These are phyloP conservation scores for Aureoboletus auriporus DNA, from an alignment of 768 basidiomycete species.

Conservation along the genomic window DNA sequence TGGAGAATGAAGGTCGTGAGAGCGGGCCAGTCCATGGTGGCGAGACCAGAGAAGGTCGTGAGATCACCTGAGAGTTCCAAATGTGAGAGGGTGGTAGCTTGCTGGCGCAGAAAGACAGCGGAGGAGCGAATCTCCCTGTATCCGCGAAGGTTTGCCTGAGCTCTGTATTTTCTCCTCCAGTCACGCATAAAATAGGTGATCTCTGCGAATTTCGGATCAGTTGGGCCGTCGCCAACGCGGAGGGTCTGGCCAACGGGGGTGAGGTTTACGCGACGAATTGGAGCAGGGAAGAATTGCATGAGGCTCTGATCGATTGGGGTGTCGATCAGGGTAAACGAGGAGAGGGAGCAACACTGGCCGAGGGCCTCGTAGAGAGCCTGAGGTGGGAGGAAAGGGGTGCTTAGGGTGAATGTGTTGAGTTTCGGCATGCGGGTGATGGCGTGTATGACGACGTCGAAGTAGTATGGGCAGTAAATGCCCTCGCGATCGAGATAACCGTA, in stretches of 20 bases:
- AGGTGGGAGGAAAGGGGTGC: conserved; percentile 31
- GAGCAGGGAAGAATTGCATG: conserved; percentile 25
- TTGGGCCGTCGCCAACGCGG: conserved; percentile 32
- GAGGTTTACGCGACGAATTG: conserved; percentile 25
- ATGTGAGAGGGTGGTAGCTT: conserved; percentile 27
- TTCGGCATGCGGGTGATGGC: conserved; percentile 30
- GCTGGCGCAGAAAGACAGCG: conserved; percentile 27
- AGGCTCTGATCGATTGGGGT: conserved; percentile 35
- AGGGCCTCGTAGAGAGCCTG: conserved; percentile 27
- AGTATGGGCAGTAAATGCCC: conserved; percentile 27
- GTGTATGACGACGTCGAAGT: conserved; percentile 22
- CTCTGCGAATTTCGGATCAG: conserved; percentile 29
- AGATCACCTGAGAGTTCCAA: conserved; percentile 31
- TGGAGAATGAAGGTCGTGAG: conserved; percentile 30
- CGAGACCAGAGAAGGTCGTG: conserved; percentile 23
- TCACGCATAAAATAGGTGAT: conserved; percentile 33
- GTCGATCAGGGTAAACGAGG: conserved; percentile 28
- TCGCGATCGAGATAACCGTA: conserved; percentile 30
- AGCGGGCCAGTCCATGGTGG: conserved; percentile 29
- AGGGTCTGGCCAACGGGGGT: conserved; percentile 32
- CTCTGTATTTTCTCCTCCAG: conserved; percentile 34
- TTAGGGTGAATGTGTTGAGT: conserved; percentile 25
- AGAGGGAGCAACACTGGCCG: conserved; percentile 24
- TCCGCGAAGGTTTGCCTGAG: conserved; percentile 28
- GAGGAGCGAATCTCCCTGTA: conserved; percentile 28